These are phyloP conservation scores for Pochonia chlamydosporia DNA, from an alignment of 2,329 filamentous ascomycete species.

Conservation along the genomic window DNA sequence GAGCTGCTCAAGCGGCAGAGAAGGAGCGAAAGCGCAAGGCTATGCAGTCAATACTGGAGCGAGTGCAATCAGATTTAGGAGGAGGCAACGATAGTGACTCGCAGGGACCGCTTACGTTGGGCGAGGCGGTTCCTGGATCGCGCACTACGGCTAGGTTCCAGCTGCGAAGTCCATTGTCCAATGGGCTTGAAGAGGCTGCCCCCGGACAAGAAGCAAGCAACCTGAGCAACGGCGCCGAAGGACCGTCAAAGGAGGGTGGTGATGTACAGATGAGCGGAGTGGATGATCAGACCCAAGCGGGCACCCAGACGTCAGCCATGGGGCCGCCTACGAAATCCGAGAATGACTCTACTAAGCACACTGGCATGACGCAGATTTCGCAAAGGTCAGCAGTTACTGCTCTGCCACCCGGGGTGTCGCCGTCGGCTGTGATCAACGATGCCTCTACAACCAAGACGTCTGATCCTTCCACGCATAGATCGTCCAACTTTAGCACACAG, in stretches of 20 bases:
- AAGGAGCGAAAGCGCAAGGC: constrained; percentile 58
- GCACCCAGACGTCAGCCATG: constrained; percentile 42
- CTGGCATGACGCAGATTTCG: constrained; percentile 53
- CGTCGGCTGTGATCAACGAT: constrained; percentile 65
- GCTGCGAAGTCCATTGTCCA: constrained; percentile 53
- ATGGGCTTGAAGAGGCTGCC: constrained; percentile 43
- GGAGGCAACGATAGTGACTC: constrained; percentile 48
- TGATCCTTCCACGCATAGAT: constrained; percentile 59
- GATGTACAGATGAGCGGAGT: constrained; percentile 60
- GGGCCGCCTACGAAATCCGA: constrained; percentile 38
- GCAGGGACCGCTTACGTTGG: constrained; percentile 53
- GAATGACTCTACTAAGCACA: constrained; percentile 31
- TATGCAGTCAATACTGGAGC: constrained; percentile 48
- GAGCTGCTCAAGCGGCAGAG: constrained; percentile 54
- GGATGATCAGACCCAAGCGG: constrained; percentile 40
- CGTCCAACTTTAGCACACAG: constrained; percentile 64
- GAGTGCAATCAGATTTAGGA: constrained; percentile 44
- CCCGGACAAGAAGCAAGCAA: constrained; percentile 19
- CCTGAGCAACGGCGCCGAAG: constrained; percentile 45
- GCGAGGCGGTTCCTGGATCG: constrained; percentile 55
- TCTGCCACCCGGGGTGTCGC: constrained; percentile 51
- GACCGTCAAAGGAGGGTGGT: constrained; percentile 23
- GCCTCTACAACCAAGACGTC: constrained; percentile 92
- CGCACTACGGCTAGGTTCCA: constrained; percentile 48
- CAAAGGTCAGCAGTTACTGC: constrained; percentile 57